Base-by-base conservation (phyloP, 805 yeast species). In the Jamesozyma piceae region DNA sequence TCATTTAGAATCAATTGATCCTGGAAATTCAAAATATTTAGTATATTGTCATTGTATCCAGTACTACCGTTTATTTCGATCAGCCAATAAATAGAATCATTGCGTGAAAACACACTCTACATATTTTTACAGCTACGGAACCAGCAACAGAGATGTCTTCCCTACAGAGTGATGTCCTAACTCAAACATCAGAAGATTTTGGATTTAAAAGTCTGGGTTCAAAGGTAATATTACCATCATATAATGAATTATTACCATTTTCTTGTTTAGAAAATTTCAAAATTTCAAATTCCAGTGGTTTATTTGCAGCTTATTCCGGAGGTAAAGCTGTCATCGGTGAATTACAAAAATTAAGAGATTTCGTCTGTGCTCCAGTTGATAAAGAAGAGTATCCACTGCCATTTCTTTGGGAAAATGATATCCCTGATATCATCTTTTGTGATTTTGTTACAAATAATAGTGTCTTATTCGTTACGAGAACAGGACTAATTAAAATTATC, bases 151-250 rank as follows among this genome's bases (percentile, higher is more conserved):
- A 31, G 10, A 31, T 31, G 34, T 44, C 57, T 21, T 15, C 36
- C 13, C 17, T 53, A 17, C 52, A 47, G 5, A 52, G 49, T 24
- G 62, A 58, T 38, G 40, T 57, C 30, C 47, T 45, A 8, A 55
- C 62, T 2, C 34, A 41, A 24, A 57, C 49, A 5, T 57, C 72
- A 4, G 72, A 69, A 44, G 72, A 69, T 48, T 62, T 68, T 45
- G 76, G 76, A 5, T 73, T 71, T 59, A 69, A 63, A 46, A 51
- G 61, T 28, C 33, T 67, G 9, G 70, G 68, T 14, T 45, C 51
- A 11, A 49, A 58, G 17, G 50, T 49, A 11, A 54, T 66, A 28
- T 50, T 71, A 17, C 69, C 67, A n/a, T 45, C 62, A 11, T 65
- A 56, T 39, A 33, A 30, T 14, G 74, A 71, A 48, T 48, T 44